Base-by-base conservation (phyloP, 176 grass and related monocot species). In the Oryza coarctata region DNA sequence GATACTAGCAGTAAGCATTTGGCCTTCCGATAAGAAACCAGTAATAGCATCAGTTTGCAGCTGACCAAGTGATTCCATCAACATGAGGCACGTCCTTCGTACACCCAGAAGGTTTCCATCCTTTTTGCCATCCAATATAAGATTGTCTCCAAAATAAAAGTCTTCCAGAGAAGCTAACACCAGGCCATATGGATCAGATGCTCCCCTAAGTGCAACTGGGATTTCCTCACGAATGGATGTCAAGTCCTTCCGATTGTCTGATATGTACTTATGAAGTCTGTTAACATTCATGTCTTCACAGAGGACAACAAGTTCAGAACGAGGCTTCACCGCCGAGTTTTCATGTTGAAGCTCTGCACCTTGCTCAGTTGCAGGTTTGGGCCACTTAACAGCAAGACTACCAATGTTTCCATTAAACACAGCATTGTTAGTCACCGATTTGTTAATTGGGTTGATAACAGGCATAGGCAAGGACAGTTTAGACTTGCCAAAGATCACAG, bases 171-270 rank as follows among this genome's bases (percentile, higher is more conserved):
- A 92, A 86, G 82, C 68, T 86, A 95, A 77, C 60, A 86, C 82
- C 45, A 92, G n/a, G 20, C 14, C 40, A 80, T 75, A 95, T 12
- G 90, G 94, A 87, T 94, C 50, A 40, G 73, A 36, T 55, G 82
- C 85, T 74, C 87, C 79, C 79, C 65, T 94, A 23, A 97, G 78
- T 75, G 89, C 91, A 61, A 66, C 28, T 1, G 91, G 94, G 25
- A 97, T 91, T 87, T 97, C 89, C 52, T 97, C 94, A 1, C 94
- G 94, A 22, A 97, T 97, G 17, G 65, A 64, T 30, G 86, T 86
- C 55, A 97, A 77, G 65, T 97, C 89, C 82, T 97, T 97, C 17
- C 94, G 82, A 77, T 97, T 94, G 67, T 97, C 94, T 17, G 94
- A 97, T 71, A 97, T 91, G 67, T 83, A 97, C 79, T 88, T 93